Percentiles rank a stretch among this genome's conserved stretches.
Conservation (phyloP, 495 filamentous ascomycete genomes). For the Filosporella fistucella region DNA sequence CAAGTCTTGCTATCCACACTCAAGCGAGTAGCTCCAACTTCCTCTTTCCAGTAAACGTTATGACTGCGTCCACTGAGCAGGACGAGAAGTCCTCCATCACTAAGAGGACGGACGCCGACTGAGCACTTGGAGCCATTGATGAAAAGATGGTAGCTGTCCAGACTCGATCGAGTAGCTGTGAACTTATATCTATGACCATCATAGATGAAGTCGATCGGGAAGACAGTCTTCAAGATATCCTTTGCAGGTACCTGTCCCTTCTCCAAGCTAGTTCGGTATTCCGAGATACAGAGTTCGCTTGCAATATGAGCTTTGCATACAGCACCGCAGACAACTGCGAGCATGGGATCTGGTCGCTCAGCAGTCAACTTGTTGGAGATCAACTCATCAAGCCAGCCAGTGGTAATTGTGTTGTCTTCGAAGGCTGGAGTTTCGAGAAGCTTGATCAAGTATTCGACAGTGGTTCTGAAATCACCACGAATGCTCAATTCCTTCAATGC, state of each 20-base stretch:
- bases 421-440: slow-evolving; percentile 97
- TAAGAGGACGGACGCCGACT: slow-evolving; percentile 86
- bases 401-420: slow-evolving; percentile 98
- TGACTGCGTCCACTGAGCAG: slow-evolving; percentile 87
- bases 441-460: slow-evolving; percentile 98
- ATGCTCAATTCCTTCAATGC: slow-evolving; percentile 98
- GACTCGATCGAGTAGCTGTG: slow-evolving; percentile 87
- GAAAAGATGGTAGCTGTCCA: slow-evolving; percentile 96
- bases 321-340: slow-evolving; percentile 90
- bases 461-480: slow-evolving; percentile 98
- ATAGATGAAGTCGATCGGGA: slow-evolving; percentile 98
- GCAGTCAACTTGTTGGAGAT: slow-evolving; percentile 97
- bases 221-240: slow-evolving; percentile 96
- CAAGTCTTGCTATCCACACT: slow-evolving; percentile 98
- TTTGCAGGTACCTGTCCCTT: slow-evolving; percentile 96
- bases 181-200: slow-evolving; percentile 96
- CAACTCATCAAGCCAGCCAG: slow-evolving; percentile 97
- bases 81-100: slow-evolving; percentile 92
- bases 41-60: slow-evolving; percentile 99
- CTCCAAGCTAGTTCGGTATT: slow-evolving; percentile 86
- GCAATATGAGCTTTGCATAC: slow-evolving; percentile 92
- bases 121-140: slow-evolving; percentile 98
- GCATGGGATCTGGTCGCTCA: slow-evolving; percentile 86
- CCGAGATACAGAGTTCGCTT: slow-evolving; percentile 79
- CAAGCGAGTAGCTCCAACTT: slow-evolving; percentile 89